Evolutionary conservation across 2,329 filamentous ascomycete genomes (phyloP).

Genomic region (Didymella glomerata): DNA sequence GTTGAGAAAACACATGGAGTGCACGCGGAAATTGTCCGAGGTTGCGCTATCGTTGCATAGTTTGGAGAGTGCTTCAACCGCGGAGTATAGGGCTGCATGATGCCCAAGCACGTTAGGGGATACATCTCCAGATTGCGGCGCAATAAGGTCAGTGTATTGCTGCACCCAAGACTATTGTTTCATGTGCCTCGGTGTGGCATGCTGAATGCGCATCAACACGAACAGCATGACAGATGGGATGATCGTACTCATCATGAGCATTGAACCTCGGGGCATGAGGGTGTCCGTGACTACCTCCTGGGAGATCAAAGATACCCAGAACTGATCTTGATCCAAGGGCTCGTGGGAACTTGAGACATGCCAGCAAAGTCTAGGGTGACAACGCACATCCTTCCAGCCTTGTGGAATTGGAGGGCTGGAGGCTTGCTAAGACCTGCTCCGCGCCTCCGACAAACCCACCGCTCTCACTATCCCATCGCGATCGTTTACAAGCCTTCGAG

Average conservation of each 20-base stretch:
- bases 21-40: neutral
- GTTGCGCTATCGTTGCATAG: neutral
- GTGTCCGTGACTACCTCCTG: neutral
- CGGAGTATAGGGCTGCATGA: constrained; percentile 17
- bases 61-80: neutral
- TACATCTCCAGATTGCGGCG: constrained; percentile 3
- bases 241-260: neutral
- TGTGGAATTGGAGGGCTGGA: neutral
- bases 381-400: constrained; percentile 2
- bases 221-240: neutral
- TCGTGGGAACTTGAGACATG: constrained; percentile 25
- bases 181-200: neutral
- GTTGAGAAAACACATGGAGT: constrained; percentile 3
- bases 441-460: constrained; percentile 17
- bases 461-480: neutral
- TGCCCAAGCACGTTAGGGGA: neutral
- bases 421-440: neutral
- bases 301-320: neutral
- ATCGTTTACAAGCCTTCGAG: neutral
- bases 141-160: neutral
- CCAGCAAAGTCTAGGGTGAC: constrained; percentile 21
- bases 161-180: neutral
- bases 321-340: neutral
- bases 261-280: neutral
- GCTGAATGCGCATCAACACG: neutral